Base-by-base conservation (phyloP, 2,329 filamentous ascomycete genomes). In the Xylariaceae sp. region DNA sequence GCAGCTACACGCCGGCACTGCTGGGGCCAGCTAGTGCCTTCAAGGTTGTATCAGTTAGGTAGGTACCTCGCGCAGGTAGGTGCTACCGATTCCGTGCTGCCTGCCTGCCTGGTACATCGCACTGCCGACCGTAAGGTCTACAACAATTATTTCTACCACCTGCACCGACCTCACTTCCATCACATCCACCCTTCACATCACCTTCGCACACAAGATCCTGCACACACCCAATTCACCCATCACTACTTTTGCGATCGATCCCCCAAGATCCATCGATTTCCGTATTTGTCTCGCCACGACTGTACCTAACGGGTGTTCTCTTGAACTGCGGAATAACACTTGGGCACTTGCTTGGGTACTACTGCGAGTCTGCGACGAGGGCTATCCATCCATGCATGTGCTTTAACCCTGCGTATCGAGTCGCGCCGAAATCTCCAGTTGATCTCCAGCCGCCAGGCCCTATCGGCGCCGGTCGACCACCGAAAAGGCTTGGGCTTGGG, bases 381-480 rank as follows among this genome's bases (percentile, higher is more conserved):
- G 23, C 23, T 30, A 30, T 30, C 23, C 23, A 30, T 30, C 23
- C 15, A 56, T 53, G 57, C 44, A 57, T 39, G 48, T 44, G 51
- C 45, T 53, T 54, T 55, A 45, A 58, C 44, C 34, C 53, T 39
- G 58, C 47, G 47, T 52, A 39, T 48, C 51, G 50, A 53, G 56
- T 52, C 52, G 55, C 37, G 50, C 56, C 56, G 55, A 51, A n/a
- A 44, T 56, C 54, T 42, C 34, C 50, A 51, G 49, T 30, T 30
- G 49, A 51, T 51, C 49, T 23, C 49, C 49, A 51, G 17, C 23
- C 49, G 49, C 49, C 49, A 42, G 53, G 35, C 47, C 51, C 47
- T 53, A 57, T 57, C 51, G 55, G 58, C 50, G 47, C 48, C 51
- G 34, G 56, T 60, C 52, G 58, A 51, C 53, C 51, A 56, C 57